A percentile compares a stretch with the other conserved stretches of the same genome.
Evolutionary conservation across 148 eudicot species (phyloP).

Genomic region (Mesembryanthemum crystallinum): DNA sequence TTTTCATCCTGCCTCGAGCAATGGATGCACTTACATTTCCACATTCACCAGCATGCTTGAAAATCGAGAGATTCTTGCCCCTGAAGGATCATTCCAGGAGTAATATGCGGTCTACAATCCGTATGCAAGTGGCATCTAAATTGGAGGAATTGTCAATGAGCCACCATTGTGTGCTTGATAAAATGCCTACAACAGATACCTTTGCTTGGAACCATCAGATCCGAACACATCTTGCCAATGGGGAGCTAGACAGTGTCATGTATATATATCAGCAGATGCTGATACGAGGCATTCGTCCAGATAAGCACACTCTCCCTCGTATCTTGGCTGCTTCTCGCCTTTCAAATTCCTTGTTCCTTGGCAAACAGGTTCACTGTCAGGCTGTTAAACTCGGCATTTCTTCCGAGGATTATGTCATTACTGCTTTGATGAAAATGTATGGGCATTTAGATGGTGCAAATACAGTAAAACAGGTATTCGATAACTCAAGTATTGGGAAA

Average conservation of each 20-base stretch:
- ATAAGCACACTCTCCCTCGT: slow-evolving; percentile 66
- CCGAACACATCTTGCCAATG: slow-evolving; percentile 39
- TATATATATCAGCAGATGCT: slow-evolving; percentile 54
- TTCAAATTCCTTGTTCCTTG: slow-evolving; percentile 37
- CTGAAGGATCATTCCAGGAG: slow-evolving; percentile 5
- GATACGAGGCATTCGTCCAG: slow-evolving; percentile 50
- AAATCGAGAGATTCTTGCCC: slow-evolving; percentile 7
- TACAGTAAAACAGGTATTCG: slow-evolving; percentile 45
- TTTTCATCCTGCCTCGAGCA: slow-evolving; percentile 4
- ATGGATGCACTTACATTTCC: slow-evolving; percentile 30
- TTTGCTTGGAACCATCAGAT: slow-evolving; percentile 62
- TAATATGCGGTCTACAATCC: slow-evolving; percentile 5
- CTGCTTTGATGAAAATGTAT: slow-evolving; percentile 64
- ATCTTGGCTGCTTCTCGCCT: slow-evolving; percentile 45
- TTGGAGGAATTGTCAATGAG: slow-evolving; percentile 21
- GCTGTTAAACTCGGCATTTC: slow-evolving; percentile 54
- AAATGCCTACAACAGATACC: slow-evolving; percentile 45
- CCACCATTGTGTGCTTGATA: slow-evolving; percentile 36
- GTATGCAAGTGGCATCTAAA: slow-evolving; percentile 16
- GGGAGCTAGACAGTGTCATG: slow-evolving; percentile 34
- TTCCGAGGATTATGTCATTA: slow-evolving; percentile 47
- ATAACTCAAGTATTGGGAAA: slow-evolving; percentile 26
- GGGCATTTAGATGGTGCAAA: slow-evolving; percentile 45
- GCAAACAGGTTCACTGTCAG: slow-evolving; percentile 60
- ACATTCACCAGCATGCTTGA: slow-evolving; percentile 17